Base-by-base conservation (phyloP, 1,284 basidiomycete species). In the Mycena sp. region DNA sequence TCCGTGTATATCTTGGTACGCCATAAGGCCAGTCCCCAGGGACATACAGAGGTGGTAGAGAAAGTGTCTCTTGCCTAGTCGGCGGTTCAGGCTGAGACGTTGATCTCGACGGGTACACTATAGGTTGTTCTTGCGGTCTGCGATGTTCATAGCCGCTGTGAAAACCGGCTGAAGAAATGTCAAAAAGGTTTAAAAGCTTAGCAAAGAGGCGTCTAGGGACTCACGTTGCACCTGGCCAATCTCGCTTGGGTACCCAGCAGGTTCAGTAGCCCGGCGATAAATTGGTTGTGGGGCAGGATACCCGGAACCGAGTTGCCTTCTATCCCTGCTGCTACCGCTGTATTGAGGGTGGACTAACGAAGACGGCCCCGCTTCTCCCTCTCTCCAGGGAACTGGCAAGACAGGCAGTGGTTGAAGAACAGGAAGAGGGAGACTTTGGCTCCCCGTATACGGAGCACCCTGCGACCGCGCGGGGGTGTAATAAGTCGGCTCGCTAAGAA, bases 291-390 rank as follows among this genome's bases (percentile, higher is more conserved):
- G 64, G n/a, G 43, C 23, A 16, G 26, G 30, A 53, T 45, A 60
- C 17, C 11, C 32, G n/a, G 64, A 61, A 40, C 37, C 56, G 17
- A 52, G 52, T n/a, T 38, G 63, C 30, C 9, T 14, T 35, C 32
- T 7, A 14, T 35, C 32, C 32, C 58, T 60, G 44, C 58, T 19
- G n/a, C 37, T 19, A 11, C 43, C 41, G 28, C 37, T 43, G 37
- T 54, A 56, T 21, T 43, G 52, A 17, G 38, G 21, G 43, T 71
- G 68, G 29, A 59, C 59, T 43, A 73, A 58, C 14, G 74, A 73
- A 25, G 77, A 75, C 41, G 72, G 73, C 14, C 78, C 76, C 58
- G 76, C 73, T 61, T 80, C 78, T 7, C 67, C 69, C 63, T 81
- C 76, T 65, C 73, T 63, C 74, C 72, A 73, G 21, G 67, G 54